These are phyloP conservation scores for Triangularia verruculosa DNA, from an alignment of 2,329 filamentous ascomycete species.

Conservation along the genomic window DNA sequence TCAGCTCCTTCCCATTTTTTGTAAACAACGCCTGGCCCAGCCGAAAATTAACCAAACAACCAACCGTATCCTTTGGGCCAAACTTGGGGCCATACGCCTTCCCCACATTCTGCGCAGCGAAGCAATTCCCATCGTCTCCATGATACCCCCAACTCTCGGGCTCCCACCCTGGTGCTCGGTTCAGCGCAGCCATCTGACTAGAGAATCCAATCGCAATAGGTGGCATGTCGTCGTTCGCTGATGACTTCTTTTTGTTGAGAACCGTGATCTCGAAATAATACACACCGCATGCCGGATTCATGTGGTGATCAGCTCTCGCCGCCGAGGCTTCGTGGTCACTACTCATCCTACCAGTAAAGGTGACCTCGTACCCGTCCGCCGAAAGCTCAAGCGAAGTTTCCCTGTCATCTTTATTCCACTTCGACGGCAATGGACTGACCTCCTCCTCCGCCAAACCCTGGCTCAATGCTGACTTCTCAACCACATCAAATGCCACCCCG, in stretches of 20 bases:
- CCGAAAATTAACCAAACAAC: conserved; percentile 65
- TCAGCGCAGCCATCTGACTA: conserved; percentile 49
- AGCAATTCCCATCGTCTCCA: conserved; percentile 64
- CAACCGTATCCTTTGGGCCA: conserved; percentile 56
- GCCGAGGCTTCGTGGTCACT: conserved; percentile 73
- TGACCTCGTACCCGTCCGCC: conserved; percentile 70
- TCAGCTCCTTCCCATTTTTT: conserved; percentile 58
- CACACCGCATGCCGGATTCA: conserved; percentile 85
- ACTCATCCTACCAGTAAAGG: conserved; percentile 49
- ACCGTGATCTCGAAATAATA: conserved; percentile 83
- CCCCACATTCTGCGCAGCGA: conserved; percentile 54
- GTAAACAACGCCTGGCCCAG: conserved; percentile 66
- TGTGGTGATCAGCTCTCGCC: conserved; percentile 78
- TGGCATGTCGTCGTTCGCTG: conserved; percentile 48
- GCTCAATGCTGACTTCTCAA: conserved; percentile 65
- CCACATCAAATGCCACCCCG: conserved; percentile 78
- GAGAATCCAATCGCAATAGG: conserved; percentile 64
- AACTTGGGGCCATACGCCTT: conserved; percentile 57
- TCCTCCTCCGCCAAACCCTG: conserved; percentile 53
- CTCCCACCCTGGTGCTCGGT: conserved; percentile 64
- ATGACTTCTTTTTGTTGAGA: conserved; percentile 42
- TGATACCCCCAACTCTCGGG: conserved; percentile 67
- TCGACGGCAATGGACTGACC: conserved; percentile 69
- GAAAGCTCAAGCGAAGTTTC: conserved; percentile 69
- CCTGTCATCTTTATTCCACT: conserved; percentile 80